phyloP scores from a whole-genome alignment of 179 eudicot species.

The Silene noctiflora region DNA sequence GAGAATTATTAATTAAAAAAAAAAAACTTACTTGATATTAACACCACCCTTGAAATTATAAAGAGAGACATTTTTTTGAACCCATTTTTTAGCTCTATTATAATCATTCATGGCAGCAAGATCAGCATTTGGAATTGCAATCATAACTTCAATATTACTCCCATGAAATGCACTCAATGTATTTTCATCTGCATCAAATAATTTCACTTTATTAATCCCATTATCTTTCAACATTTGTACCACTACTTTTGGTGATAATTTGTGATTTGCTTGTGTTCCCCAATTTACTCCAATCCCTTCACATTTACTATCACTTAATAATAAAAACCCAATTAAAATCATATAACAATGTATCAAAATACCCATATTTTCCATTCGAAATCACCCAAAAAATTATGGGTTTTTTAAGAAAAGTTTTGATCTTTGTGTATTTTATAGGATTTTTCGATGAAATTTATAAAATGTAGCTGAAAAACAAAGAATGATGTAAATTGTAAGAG shows the following conservation, averaged over 20 bases:
- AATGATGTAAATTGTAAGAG: not conserved
- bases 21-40: slow-evolving; percentile 54
- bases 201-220: slow-evolving; percentile 73
- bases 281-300: slow-evolving; percentile 75
- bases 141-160: slow-evolving; percentile 72
- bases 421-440: not conserved
- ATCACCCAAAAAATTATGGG: not conserved
- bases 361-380: slow-evolving; percentile 20
- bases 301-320: slow-evolving; percentile 14
- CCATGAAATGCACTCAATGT: slow-evolving; percentile 72
- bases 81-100: slow-evolving; percentile 64
- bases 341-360: slow-evolving; percentile 13
- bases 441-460: not conserved
- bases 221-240: slow-evolving; percentile 78
- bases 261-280: slow-evolving; percentile 78
- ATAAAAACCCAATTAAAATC: not conserved
- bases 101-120: slow-evolving; percentile 50
- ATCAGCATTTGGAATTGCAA: slow-evolving; percentile 77
- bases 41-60: slow-evolving; percentile 75
- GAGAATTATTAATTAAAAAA: too few species aligned
- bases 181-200: slow-evolving; percentile 70
- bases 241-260: slow-evolving; percentile 51
- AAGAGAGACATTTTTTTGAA: slow-evolving; percentile 52
- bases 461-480: not conserved
- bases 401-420: not conserved